Evolutionary conservation across 805 yeast species (phyloP).

Genomic region (Candida peoriensis): DNA sequence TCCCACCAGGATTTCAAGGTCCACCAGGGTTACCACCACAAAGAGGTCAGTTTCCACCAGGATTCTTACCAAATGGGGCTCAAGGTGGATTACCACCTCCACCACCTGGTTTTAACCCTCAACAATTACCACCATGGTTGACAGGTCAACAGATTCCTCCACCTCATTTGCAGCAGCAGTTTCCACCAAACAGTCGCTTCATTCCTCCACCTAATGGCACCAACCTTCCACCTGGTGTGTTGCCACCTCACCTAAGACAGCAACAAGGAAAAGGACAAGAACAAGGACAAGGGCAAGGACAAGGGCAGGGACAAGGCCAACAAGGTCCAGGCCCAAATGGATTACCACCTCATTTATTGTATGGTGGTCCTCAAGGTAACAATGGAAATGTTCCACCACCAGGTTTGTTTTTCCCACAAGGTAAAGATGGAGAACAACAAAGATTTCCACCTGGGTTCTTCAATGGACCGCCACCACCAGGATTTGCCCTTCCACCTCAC

Average conservation of each 20-base stretch:
- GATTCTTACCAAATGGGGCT: constrained; percentile 11
- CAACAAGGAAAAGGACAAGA: constrained; percentile 2
- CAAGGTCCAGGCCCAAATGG: constrained; percentile 9
- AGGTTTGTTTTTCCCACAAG: constrained; percentile 5
- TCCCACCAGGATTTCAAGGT: constrained; percentile 12
- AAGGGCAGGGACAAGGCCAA: constrained; percentile 2
- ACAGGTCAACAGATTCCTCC: constrained; percentile 8
- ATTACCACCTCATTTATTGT: no score
- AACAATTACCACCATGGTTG: constrained; percentile 15
- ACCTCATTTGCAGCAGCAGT: constrained; percentile 7
- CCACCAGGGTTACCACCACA: constrained; percentile 5
- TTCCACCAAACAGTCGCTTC: constrained; percentile 14
- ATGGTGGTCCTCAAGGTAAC: constrained; percentile 3
- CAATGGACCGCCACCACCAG: constrained; percentile 19
- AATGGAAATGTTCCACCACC: constrained; percentile 11
- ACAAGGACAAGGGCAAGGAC: constrained; percentile 5
- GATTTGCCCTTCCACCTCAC: constrained; percentile 10
- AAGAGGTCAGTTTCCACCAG: constrained; percentile 17
- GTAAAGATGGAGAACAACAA: constrained; percentile 4
- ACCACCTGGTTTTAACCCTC: constrained; percentile 18
- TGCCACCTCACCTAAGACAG: constrained; percentile 16
- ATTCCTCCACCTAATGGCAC: constrained; percentile 13
- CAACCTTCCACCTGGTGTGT: constrained; percentile 13
- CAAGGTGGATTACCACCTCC: constrained; percentile 10
- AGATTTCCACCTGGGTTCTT: constrained; percentile 22